Evolutionary conservation across 805 yeast species (phyloP).

Genomic region (Barnettozyma siamensis): DNA sequence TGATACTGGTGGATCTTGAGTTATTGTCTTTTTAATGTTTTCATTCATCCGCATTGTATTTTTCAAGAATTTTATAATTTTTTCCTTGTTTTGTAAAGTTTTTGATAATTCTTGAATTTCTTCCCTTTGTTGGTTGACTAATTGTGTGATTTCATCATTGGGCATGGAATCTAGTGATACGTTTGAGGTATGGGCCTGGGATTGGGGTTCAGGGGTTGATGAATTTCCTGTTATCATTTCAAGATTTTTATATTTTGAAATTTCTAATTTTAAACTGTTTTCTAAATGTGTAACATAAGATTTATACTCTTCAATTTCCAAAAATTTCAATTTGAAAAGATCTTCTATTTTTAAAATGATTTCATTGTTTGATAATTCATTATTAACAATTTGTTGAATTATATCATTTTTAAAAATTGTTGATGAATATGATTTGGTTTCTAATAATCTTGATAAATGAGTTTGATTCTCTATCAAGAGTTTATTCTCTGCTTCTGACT

Average conservation of each 20-base stretch:
- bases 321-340: slow-evolving; percentile 39
- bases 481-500: slow-evolving; percentile 56
- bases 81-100: slow-evolving; percentile 65
- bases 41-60: slow-evolving; percentile 58
- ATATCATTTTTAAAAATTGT: slow-evolving; percentile 54
- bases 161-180: too few species aligned
- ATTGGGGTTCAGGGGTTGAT: too few species aligned
- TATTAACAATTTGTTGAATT: slow-evolving; percentile 45
- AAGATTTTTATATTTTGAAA: slow-evolving; percentile 6
- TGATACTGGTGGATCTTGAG: slow-evolving; percentile 19
- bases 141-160: background rate
- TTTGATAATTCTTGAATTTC: slow-evolving; percentile 63
- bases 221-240: background rate
- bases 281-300: slow-evolving; percentile 58
- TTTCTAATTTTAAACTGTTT: slow-evolving; percentile 35
- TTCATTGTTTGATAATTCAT: slow-evolving; percentile 14
- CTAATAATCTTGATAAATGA: slow-evolving; percentile 60
- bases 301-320: slow-evolving; percentile 54
- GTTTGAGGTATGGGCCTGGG: too few species aligned
- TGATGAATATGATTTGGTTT: slow-evolving; percentile 49
- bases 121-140: slow-evolving; percentile 54
- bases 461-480: slow-evolving; percentile 62
- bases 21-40: slow-evolving; percentile 20
- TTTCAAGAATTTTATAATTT: slow-evolving; percentile 67
- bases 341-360: slow-evolving; percentile 41